A percentile compares a stretch with the other conserved stretches of the same genome.
Conservation (phyloP, 139 green algal genomes). For the Coelastrella sp. region DNA sequence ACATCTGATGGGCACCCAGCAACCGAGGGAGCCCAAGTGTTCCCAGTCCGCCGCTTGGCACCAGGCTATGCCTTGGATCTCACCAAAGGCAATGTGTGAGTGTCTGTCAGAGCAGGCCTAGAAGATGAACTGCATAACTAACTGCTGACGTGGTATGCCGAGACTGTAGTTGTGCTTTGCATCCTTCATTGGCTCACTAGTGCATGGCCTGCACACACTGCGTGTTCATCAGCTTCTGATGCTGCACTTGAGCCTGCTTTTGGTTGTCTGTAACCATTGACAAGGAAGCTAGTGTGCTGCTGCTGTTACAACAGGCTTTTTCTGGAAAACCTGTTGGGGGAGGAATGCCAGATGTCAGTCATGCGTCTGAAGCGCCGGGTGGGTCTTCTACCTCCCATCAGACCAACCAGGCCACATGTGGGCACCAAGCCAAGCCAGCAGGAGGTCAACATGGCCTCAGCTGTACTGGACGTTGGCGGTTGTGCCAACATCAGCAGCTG, state of each 20-base stretch:
- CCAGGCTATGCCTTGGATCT: background rate
- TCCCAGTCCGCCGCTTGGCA: constrained; percentile 42
- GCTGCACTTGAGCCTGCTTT: background rate
- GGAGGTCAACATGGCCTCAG: background rate
- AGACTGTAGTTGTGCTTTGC: too few species aligned
- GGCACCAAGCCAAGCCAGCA: constrained; percentile 9
- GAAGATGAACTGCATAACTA: too few species aligned
- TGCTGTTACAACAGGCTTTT: constrained; percentile 35
- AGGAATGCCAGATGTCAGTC: constrained; percentile 12
- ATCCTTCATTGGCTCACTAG: too few species aligned
- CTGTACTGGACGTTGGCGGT: too few species aligned
- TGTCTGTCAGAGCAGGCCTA: background rate
- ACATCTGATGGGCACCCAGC: constrained; percentile 48
- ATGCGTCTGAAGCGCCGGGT: constrained; percentile 51
- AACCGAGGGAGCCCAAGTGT: constrained; percentile 34
- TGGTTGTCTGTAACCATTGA: background rate
- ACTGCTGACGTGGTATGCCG: too few species aligned
- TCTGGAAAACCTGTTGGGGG: constrained; percentile 47
- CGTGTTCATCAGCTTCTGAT: too few species aligned
- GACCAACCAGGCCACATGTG: constrained; percentile 15
- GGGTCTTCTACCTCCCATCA: constrained; percentile 43
- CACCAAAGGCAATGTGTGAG: constrained; percentile 30
- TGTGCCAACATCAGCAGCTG: too few species aligned
- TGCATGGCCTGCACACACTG: too few species aligned
- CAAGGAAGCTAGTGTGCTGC: background rate